Conservation (phyloP, 805 yeast species). For the Hanseniaspora clermontiae region DNA sequence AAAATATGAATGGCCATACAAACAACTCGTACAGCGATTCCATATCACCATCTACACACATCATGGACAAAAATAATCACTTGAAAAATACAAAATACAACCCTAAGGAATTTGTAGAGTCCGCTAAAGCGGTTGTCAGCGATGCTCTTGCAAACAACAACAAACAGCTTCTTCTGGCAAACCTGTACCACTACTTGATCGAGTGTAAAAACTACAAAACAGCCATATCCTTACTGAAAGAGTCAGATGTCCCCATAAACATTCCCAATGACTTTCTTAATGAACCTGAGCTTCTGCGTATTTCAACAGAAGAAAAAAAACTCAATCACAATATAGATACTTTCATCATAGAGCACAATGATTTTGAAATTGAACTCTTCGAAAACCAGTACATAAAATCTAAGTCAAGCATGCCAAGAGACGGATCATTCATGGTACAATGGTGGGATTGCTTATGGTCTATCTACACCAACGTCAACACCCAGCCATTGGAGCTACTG, state of each 20-base stretch:
- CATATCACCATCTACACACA: neutral
- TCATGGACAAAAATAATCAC: neutral
- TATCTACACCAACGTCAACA: constrained; percentile 35
- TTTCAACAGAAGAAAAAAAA: constrained; percentile 12
- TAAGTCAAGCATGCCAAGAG: constrained; percentile 33
- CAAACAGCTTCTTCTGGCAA: constrained; percentile 39
- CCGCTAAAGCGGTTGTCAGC: constrained; percentile 25
- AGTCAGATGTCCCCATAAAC: constrained; percentile 33
- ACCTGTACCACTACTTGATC: constrained; percentile 38
- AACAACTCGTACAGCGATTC: neutral
- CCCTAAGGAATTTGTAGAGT: neutral
- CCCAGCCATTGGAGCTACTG: constrained; percentile 23
- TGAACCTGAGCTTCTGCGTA: constrained; percentile 15
- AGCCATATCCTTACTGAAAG: constrained; percentile 36
- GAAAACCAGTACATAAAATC: constrained; percentile 24
- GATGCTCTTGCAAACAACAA: constrained; percentile 38
- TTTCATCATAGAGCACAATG: constrained; percentile 12
- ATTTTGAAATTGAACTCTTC: constrained; percentile 7
- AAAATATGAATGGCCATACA: neutral
- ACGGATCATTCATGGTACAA: constrained; percentile 39
- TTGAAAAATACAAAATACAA: neutral
- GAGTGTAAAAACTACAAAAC: constrained; percentile 38
- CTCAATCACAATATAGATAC: constrained; percentile 7
- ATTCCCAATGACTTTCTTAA: constrained; percentile 13
- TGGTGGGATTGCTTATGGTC: constrained; percentile 48